Evolutionary conservation across 106 monocot species (phyloP), one percentile per base, ranked within the genome.

Genomic region (Allium fistulosum): DNA sequence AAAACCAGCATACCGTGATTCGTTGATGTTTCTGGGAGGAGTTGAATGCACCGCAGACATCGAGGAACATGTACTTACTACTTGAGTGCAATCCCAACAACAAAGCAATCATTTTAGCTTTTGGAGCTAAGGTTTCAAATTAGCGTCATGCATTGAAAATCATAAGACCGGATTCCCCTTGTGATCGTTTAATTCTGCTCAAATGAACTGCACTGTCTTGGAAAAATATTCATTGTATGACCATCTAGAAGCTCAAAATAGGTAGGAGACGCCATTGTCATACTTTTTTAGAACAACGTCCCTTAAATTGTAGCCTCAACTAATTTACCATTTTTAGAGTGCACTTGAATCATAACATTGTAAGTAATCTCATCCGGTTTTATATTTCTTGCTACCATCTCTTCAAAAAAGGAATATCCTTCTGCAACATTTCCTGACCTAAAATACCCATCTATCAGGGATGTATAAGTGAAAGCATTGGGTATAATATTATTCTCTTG

Each of bases 291-390:
- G 26, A 58, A 82, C 28, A 13, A 63, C 74, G 74, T 76, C 82
- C 62, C 18, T 68, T 13, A 87, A 74, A 58, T 78, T 82, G 18
- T 82, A 69, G 80, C 82, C 64, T 78, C 71, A 26, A 10, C 67
- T 50, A 80, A 63, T 61, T 80, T 73, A 48, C 71, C 82, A 59
- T 74, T 70, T 80, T 78, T 78, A 63, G 76, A 80, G 46, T 84
- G 59, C 14, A 69, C 74, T 53, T 66, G 51, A 52, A 81, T 75
- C 67, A 92, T 78, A 47, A 90, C 75, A 16, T 75, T 47, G 56
- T 74, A 76, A 53, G 87, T 80, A 52, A 84, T 58, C 51, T 84
- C 74, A 73, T 87, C 87, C 67, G 92, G 87, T 17, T 69, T 8
- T 68, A 85, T 62, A 15, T 74, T 74, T 47, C 85, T 80, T 16